Percentiles rank a stretch among this genome's conserved stretches.
phyloP scores from a whole-genome alignment of 139 green algal genomes.

The Yamagishiella unicocca region DNA sequence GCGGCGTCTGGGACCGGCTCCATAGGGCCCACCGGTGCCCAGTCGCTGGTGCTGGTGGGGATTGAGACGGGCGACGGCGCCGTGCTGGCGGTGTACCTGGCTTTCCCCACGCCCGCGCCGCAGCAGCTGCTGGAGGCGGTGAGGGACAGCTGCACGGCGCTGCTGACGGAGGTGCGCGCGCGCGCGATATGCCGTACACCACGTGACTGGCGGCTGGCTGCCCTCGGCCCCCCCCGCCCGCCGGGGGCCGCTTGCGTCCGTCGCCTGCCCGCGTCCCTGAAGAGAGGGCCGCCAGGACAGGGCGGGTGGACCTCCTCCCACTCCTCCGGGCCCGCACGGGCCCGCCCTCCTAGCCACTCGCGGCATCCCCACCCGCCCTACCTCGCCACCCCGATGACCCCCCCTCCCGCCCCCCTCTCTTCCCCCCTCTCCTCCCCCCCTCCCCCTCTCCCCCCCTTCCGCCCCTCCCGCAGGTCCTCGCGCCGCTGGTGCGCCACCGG shows the following conservation, averaged over 20 bases:
- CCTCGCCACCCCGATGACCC: too few species aligned
- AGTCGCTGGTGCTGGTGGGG: slow-evolving; percentile 24
- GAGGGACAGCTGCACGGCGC: neutral
- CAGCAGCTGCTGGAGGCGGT: slow-evolving; percentile 8
- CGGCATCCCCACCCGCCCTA: too few species aligned
- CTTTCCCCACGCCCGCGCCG: neutral
- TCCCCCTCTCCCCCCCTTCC: neutral
- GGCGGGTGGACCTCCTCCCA: too few species aligned
- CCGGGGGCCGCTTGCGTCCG: too few species aligned
- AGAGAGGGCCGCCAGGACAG: too few species aligned
- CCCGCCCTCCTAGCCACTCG: too few species aligned
- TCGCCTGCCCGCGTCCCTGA: too few species aligned
- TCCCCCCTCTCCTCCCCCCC: neutral
- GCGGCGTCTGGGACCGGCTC: too few species aligned
- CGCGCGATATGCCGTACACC: neutral
- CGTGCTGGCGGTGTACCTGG: slow-evolving; percentile 12
- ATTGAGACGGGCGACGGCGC: slow-evolving; percentile 22
- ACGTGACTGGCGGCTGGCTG: neutral
- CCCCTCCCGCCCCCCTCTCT: too few species aligned
- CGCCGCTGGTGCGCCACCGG: neutral
- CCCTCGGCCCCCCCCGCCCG: too few species aligned
- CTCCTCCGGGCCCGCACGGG: too few species aligned
- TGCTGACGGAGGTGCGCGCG: neutral
- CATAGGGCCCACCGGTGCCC: neutral
- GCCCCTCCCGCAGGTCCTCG: neutral